A percentile compares a stretch with the other conserved stretches of the same genome.
Conservation (phyloP, 768 basidiomycete genomes). For the Clavaria fumosa region DNA sequence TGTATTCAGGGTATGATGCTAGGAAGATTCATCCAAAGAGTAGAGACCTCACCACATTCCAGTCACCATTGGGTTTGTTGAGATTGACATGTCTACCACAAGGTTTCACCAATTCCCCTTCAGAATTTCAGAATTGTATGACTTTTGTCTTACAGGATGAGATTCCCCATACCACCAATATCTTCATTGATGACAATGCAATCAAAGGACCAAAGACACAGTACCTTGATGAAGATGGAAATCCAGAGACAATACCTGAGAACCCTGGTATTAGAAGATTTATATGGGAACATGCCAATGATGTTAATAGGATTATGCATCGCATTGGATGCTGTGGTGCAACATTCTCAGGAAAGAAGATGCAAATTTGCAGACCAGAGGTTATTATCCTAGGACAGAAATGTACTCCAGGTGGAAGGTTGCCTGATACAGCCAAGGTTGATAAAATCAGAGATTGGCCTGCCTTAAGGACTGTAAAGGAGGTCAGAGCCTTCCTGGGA, state of each 20-base stretch:
- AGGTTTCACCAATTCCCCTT: conserved; percentile 12
- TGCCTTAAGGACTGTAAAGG: conserved; percentile 7
- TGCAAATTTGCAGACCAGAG: conserved; percentile 14
- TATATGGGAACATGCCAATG: conserved; percentile 21
- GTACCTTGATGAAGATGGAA: conserved; percentile 13
- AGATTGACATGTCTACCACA: conserved; percentile 11
- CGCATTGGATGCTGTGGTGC: conserved; percentile 15
- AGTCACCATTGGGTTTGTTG: conserved; percentile 10
- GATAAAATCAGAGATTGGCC: conserved; percentile 17
- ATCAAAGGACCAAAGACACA: conserved; percentile 15
- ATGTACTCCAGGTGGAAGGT: conserved; percentile 18
- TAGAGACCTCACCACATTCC: conserved; percentile 12
- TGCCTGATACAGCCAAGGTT: conserved; percentile 16
- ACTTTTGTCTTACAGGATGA: conserved; percentile 18
- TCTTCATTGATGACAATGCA: conserved; percentile 19
- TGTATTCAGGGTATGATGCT: conserved; percentile 12
- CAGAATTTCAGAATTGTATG: conserved; percentile 14
- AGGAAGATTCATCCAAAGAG: conserved; percentile 8
- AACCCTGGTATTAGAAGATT: conserved; percentile 17
- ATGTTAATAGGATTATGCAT: conserved; percentile 19
- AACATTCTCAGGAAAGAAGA: conserved; percentile 19
- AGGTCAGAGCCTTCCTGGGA: conserved; percentile 14
- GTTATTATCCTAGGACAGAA: conserved; percentile 18
- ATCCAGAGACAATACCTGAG: conserved; percentile 8
- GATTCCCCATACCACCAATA: conserved; percentile 15